Percentiles rank a stretch among this genome's conserved stretches.
Evolutionary conservation across 148 eudicot genomes (phyloP).

Genomic region (Tetragonia tetragonoides): DNA sequence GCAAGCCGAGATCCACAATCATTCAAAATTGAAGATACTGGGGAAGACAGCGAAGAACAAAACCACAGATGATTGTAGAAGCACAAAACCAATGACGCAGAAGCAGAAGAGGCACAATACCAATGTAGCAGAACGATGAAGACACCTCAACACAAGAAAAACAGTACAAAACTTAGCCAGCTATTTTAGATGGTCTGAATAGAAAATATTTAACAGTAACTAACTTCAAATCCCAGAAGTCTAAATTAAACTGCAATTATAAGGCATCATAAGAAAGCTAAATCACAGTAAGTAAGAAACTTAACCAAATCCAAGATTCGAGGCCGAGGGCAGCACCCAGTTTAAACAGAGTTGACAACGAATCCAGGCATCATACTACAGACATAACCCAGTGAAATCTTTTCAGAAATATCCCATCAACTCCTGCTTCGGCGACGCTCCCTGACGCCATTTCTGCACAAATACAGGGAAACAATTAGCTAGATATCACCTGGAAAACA

Average conservation of each 20-base stretch:
- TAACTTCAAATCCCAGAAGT: constrained; percentile 24
- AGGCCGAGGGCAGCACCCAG: constrained; percentile 49
- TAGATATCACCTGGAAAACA: not conserved
- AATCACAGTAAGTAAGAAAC: constrained; percentile 57
- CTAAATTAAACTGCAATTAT: constrained; percentile 27
- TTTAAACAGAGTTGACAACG: constrained; percentile 54
- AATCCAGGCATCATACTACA: constrained; percentile 60
- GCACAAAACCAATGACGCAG: constrained; percentile 39
- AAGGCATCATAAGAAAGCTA: constrained; percentile 29
- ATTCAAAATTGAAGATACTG: constrained; percentile 65
- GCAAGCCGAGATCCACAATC: constrained; percentile 65
- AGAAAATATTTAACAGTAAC: constrained; percentile 24
- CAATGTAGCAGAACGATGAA: constrained; percentile 74
- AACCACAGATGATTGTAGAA: constrained; percentile 45
- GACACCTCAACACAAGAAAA: constrained; percentile 92
- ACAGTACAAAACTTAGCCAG: constrained; percentile 62
- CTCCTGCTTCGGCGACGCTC: constrained; percentile 96
- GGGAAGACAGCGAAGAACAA: constrained; percentile 55
- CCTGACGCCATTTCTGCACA: constrained; percentile 69
- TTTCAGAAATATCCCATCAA: constrained; percentile 32
- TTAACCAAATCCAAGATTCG: constrained; percentile 71
- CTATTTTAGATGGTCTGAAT: constrained; percentile 23
- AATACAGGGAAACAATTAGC: not conserved
- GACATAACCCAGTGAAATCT: constrained; percentile 32
- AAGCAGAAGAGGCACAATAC: constrained; percentile 66